Percentiles rank a stretch among this genome's conserved stretches.
These are phyloP conservation scores for Zygosaccharomyces kombuchaensis DNA, from an alignment of 805 yeast species.

Conservation along the genomic window DNA sequence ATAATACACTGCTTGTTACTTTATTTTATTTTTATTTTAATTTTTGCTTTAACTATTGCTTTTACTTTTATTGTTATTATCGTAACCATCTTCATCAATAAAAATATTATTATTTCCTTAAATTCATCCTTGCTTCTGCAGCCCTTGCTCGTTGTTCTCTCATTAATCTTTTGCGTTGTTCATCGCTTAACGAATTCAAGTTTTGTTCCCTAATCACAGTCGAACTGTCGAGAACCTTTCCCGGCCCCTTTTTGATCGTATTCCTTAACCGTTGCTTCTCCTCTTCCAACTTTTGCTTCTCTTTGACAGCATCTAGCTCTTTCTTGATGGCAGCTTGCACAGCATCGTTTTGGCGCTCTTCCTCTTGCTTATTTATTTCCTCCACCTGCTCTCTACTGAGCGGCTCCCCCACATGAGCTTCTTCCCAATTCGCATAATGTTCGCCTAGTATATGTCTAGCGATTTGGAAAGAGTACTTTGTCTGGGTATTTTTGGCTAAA, in stretches of 20 bases:
- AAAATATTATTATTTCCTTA: neutral
- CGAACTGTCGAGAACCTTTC: constrained; percentile 33
- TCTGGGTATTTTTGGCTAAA: constrained; percentile 45
- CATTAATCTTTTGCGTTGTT: constrained; percentile 73
- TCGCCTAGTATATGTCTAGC: constrained; percentile 70
- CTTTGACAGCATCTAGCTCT: constrained; percentile 29
- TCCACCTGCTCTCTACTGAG: constrained; percentile 54
- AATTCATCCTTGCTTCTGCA: constrained; percentile 76
- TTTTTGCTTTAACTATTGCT: neutral
- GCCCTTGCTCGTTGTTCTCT: constrained; percentile 96
- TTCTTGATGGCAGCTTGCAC: constrained; percentile 29
- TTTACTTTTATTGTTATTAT: neutral
- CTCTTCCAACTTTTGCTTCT: constrained; percentile 17
- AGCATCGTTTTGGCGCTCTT: constrained; percentile 40
- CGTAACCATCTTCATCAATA: neutral
- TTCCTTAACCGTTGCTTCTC: constrained; percentile 9
- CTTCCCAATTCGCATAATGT: constrained; percentile 60
- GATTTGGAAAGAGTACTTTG: constrained; percentile 57
- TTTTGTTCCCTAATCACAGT: constrained; percentile 37
- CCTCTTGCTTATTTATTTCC: constrained; percentile 37
- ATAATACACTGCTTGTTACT: constrained; percentile 3
- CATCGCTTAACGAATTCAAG: constrained; percentile 61
- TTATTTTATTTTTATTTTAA: neutral
- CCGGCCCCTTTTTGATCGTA: constrained; percentile 35
- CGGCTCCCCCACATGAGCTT: constrained; percentile 60